phyloP scores from a whole-genome alignment of 2,329 filamentous ascomycete species.

The Fusarium sp. region DNA sequence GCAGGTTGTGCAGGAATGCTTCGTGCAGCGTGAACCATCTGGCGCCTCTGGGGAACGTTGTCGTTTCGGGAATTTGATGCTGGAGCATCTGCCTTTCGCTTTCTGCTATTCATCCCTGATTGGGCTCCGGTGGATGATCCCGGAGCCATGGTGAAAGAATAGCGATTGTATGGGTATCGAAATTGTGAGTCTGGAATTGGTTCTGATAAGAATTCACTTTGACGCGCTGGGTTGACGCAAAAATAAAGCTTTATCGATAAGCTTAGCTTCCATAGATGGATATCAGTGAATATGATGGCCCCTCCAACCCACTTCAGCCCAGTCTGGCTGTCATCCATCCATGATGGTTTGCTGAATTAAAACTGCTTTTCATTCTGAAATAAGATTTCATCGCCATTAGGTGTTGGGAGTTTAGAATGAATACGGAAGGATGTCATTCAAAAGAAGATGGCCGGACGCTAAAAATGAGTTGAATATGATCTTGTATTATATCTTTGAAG shows the following conservation, averaged over 20 bases:
- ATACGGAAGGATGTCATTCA: too few species aligned
- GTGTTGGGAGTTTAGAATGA: not conserved
- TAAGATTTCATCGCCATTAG: not conserved
- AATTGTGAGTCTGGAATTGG: conserved; percentile 6
- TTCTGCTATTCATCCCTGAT: conserved; percentile 41
- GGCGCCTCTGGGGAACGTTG: conserved; percentile 54
- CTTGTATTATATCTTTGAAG: not conserved
- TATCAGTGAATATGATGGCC: not conserved
- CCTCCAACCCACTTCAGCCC: conserved; percentile 3
- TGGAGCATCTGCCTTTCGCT: conserved; percentile 42
- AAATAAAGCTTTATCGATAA: conserved; percentile 48
- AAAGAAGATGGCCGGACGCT: not conserved
- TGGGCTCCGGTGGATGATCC: conserved; percentile 43
- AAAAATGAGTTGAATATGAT: not conserved
- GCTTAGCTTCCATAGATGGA: not conserved
- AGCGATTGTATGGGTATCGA: not conserved
- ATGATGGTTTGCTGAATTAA: not conserved
- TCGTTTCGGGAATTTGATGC: conserved; percentile 43
- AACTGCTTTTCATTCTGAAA: not conserved
- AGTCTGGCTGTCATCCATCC: not conserved
- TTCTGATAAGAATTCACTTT: not conserved
- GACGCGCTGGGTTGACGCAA: conserved; percentile 19
- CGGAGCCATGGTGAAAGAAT: conserved; percentile 44
- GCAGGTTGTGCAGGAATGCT: conserved; percentile 63
- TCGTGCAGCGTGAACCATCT: conserved; percentile 59